Evolutionary conservation across 108 stramenopile species (phyloP).

Genomic region (Skeletonema menzelii): DNA sequence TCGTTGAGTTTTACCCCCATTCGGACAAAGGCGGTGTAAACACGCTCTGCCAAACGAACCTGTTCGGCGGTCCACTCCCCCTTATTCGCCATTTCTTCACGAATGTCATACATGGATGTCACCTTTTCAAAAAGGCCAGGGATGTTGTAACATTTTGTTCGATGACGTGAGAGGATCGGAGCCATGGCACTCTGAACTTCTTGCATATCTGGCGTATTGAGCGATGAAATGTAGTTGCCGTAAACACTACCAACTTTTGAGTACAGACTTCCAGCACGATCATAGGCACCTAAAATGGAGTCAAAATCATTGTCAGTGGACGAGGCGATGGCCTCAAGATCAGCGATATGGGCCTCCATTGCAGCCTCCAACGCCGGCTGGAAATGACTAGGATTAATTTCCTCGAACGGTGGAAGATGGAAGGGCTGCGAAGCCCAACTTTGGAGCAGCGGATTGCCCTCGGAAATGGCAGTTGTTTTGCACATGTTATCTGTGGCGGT

Average conservation of each 20-base stretch:
- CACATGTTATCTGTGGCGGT: background rate
- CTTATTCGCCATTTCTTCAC: slow-evolving; percentile 26
- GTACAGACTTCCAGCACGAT: slow-evolving; percentile 48
- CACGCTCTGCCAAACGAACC: slow-evolving; percentile 66
- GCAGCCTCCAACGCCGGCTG: slow-evolving; percentile 55
- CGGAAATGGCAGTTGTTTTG: background rate
- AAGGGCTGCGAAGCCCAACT: slow-evolving; percentile 64
- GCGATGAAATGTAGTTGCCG: slow-evolving; percentile 48
- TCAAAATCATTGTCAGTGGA: slow-evolving; percentile 53
- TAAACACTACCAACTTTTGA: slow-evolving; percentile 48
- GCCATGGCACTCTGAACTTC: slow-evolving; percentile 58
- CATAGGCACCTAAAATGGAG: slow-evolving; percentile 55
- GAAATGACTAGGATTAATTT: slow-evolving; percentile 49
- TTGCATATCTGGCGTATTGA: slow-evolving; percentile 62
- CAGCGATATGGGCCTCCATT: slow-evolving; percentile 56
- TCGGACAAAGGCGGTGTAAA: slow-evolving; percentile 67
- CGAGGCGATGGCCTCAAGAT: slow-evolving; percentile 59
- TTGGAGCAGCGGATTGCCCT: slow-evolving; percentile 51
- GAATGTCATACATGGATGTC: slow-evolving; percentile 41
- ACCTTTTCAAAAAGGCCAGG: slow-evolving; percentile 76
- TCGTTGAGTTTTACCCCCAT: slow-evolving; percentile 61
- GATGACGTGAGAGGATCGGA: slow-evolving; percentile 58
- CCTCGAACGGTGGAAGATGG: slow-evolving; percentile 55
- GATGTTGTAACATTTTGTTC: slow-evolving; percentile 43
- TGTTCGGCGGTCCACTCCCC: slow-evolving; percentile 55